Evolutionary conservation across 1,284 basidiomycete genomes (phyloP).

Genomic region (Fereydounia khargensis): DNA sequence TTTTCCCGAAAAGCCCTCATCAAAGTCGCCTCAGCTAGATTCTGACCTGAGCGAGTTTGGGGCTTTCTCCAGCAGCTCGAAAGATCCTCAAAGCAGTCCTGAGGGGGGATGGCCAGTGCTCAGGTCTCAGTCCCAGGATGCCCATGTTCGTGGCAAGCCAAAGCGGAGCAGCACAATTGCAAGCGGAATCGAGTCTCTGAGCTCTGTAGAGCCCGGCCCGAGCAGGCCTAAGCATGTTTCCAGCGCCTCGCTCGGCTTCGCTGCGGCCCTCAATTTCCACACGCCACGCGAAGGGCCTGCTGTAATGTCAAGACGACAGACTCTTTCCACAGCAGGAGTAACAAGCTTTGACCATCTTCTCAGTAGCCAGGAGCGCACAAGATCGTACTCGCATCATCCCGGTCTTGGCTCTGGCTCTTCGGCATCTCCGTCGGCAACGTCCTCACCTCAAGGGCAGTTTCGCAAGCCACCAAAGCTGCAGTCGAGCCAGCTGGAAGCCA

Average conservation of each 20-base stretch:
- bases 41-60: constrained; percentile 27
- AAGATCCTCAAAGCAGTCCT: too few relatives aligned
- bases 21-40: constrained; percentile 12
- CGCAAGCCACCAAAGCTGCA: constrained; percentile 16
- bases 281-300: too few relatives aligned
- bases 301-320: too few relatives aligned
- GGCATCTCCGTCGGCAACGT: too few relatives aligned
- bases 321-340: constrained; percentile 3
- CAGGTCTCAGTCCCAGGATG: too few relatives aligned
- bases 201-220: background rate
- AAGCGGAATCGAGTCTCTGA: background rate
- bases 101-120: too few relatives aligned
- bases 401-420: too few relatives aligned
- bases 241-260: constrained; percentile 11
- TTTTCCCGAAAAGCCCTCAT: too few relatives aligned
- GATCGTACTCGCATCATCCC: background rate
- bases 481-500: constrained; percentile 70
- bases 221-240: constrained; percentile 20
- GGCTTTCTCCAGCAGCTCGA: too few relatives aligned
- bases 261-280: too few relatives aligned
- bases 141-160: too few relatives aligned
- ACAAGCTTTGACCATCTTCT: background rate
- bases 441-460: constrained; percentile 6
- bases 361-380: background rate
- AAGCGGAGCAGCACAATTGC: background rate